Percentiles rank a stretch among this genome's conserved stretches.
These are phyloP conservation scores for Diversispora eburnea DNA, from an alignment of 192 early-diverging fungal genomes.

Conservation along the genomic window DNA sequence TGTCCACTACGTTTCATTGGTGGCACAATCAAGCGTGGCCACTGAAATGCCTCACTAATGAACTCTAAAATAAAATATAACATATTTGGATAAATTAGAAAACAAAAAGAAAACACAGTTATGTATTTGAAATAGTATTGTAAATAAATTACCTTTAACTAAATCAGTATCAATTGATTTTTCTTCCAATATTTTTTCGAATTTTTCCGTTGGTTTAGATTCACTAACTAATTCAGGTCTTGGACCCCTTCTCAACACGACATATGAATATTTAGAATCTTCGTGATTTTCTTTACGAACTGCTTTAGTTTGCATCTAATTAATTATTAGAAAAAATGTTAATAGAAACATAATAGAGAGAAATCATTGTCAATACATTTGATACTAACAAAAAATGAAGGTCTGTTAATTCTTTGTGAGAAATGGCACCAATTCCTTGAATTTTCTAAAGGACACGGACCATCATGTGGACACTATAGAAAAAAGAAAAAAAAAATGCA, in stretches of 20 bases:
- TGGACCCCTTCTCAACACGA: conserved; percentile 66
- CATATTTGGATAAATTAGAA: not conserved
- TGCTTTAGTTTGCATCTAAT: conserved; percentile 61
- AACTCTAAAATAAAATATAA: conserved; percentile 26
- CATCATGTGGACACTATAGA: conserved; percentile 68
- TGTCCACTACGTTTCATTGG: conserved; percentile 78
- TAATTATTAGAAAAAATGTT: not conserved
- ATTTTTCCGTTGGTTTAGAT: not conserved
- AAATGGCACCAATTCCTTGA: conserved; percentile 77
- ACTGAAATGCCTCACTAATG: conserved; percentile 39
- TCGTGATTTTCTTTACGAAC: conserved; percentile 61
- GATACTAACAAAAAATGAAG: conserved; percentile 48
- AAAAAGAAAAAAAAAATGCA: too few species aligned
- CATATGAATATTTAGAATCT: conserved; percentile 75
- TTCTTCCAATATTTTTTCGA: not conserved
- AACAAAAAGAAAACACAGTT: too few species aligned
- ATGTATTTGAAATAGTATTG: not conserved
- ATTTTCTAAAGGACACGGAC: conserved; percentile 62
- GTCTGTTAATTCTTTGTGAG: conserved; percentile 71
- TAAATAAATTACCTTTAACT: too few species aligned
- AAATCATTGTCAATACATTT: not conserved
- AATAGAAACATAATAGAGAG: not conserved
- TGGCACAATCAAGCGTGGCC: conserved; percentile 71
- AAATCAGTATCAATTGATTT: not conserved
- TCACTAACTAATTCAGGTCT: conserved; percentile 34